A percentile compares a stretch with the other conserved stretches of the same genome.
phyloP scores from a whole-genome alignment of 139 green algal genomes.

The Tetratostichococcus sp. region DNA sequence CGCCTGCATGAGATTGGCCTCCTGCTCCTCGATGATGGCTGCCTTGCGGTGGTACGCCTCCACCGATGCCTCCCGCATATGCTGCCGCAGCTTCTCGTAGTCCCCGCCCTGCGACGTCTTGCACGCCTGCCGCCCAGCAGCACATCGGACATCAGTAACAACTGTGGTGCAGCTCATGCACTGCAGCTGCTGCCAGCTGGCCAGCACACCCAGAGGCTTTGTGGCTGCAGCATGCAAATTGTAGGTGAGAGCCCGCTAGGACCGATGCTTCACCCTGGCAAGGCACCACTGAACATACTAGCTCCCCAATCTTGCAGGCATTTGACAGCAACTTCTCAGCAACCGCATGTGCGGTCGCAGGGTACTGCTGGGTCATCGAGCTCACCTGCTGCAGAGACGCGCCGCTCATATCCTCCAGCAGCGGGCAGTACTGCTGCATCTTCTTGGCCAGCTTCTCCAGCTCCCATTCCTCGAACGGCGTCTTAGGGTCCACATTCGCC shows the following conservation, averaged over 20 bases:
- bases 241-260: no score
- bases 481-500: conserved; percentile 78
- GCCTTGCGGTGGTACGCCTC: conserved; percentile 78
- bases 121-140: conserved; percentile 36
- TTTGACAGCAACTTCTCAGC: no score
- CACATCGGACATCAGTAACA: no score
- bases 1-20: conserved; percentile 64
- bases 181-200: no score
- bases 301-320: no score
- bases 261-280: no score
- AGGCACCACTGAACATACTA: no score
- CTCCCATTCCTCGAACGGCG: conserved; percentile 71
- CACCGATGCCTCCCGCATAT: conserved; percentile 54
- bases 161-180: no score
- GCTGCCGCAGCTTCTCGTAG: conserved; percentile 67
- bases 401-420: conserved; percentile 70
- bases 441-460: conserved; percentile 83
- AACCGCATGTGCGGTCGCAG: no score
- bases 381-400: conserved; percentile 13
- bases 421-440: conserved; percentile 92
- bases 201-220: no score
- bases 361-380: no score
- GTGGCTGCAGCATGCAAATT: no score
- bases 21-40: conserved; percentile 58
- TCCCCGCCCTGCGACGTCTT: conserved; percentile 24